Evolutionary conservation across 169 alveolate species (phyloP).

Genomic region (Cryptosporidium sp.): DNA sequence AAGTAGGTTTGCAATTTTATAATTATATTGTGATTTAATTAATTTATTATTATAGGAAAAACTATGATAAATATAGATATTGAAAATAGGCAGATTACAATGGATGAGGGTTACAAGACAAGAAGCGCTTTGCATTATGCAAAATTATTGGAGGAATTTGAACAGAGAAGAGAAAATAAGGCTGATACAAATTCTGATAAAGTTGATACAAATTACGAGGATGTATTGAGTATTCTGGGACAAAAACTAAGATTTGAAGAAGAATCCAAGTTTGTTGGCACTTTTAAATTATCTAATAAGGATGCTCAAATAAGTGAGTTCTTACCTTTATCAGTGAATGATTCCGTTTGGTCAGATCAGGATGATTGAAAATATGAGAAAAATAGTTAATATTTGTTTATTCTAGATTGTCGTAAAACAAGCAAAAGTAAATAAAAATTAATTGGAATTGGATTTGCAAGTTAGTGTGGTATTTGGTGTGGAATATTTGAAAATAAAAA

Average conservation of each 20-base stretch:
- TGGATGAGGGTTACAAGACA: constrained; percentile 47
- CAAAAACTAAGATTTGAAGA: constrained; percentile 1
- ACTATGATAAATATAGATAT: constrained; percentile 61
- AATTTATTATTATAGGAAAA: constrained; percentile 12
- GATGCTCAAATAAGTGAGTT: not conserved
- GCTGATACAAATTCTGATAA: not conserved
- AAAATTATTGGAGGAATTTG: constrained; percentile 48
- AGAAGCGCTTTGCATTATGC: constrained; percentile 22
- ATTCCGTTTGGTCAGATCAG: constrained; percentile 22
- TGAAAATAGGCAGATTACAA: constrained; percentile 20
- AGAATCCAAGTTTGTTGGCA: not conserved
- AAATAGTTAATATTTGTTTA: not conserved
- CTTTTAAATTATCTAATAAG: not conserved
- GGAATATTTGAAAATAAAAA: not conserved
- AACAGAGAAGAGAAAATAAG: constrained; percentile 6
- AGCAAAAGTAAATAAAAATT: not conserved
- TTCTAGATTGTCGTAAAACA: not conserved
- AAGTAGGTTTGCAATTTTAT: constrained; percentile 29
- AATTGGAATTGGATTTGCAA: not conserved
- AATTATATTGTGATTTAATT: not conserved
- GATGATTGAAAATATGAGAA: not conserved
- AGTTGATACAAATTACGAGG: not conserved
- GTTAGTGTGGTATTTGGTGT: constrained; percentile 10
- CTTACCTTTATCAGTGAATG: constrained; percentile 3
- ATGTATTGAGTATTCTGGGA: constrained; percentile 12